These are phyloP conservation scores for Saussurea involucrata DNA, from an alignment of 129 eudicot species.

Conservation along the genomic window DNA sequence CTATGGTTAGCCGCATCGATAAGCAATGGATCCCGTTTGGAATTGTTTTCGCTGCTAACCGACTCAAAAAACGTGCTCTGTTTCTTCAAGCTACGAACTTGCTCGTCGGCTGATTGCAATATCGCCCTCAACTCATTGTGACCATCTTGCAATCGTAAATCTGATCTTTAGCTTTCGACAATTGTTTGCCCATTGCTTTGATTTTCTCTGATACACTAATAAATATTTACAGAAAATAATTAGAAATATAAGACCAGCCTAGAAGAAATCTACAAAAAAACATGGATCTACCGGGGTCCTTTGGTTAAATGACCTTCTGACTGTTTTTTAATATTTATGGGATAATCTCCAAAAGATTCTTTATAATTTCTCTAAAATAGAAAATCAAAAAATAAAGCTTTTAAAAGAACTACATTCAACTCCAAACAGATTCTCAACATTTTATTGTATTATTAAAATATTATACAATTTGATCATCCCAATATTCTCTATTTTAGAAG, in stretches of 20 bases:
- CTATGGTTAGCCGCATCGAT: slow-evolving; percentile 84
- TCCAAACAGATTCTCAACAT: too few species aligned
- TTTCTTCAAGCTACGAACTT: slow-evolving; percentile 86
- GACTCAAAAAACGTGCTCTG: slow-evolving; percentile 96
- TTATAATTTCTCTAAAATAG: too few species aligned
- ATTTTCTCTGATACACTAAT: slow-evolving; percentile 70
- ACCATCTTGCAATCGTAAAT: slow-evolving; percentile 84
- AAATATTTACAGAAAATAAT: not conserved
- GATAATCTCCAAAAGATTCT: too few species aligned
- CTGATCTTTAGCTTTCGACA: slow-evolving; percentile 77
- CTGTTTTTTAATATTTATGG: too few species aligned
- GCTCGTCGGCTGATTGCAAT: slow-evolving; percentile 94
- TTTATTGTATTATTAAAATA: too few species aligned
- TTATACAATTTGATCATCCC: too few species aligned
- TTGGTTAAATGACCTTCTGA: too few species aligned
- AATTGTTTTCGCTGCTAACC: slow-evolving; percentile 88
- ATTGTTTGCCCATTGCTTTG: slow-evolving; percentile 80
- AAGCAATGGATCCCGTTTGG: slow-evolving; percentile 94
- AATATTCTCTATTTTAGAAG: too few species aligned
- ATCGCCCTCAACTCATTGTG: slow-evolving; percentile 84
- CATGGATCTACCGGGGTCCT: too few species aligned
- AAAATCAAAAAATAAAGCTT: too few species aligned
- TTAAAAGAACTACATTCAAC: too few species aligned
- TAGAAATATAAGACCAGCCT: not conserved
- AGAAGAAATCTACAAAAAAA: not conserved